phyloP scores from a whole-genome alignment of 768 basidiomycete species.

The Pisolithus sp. region DNA sequence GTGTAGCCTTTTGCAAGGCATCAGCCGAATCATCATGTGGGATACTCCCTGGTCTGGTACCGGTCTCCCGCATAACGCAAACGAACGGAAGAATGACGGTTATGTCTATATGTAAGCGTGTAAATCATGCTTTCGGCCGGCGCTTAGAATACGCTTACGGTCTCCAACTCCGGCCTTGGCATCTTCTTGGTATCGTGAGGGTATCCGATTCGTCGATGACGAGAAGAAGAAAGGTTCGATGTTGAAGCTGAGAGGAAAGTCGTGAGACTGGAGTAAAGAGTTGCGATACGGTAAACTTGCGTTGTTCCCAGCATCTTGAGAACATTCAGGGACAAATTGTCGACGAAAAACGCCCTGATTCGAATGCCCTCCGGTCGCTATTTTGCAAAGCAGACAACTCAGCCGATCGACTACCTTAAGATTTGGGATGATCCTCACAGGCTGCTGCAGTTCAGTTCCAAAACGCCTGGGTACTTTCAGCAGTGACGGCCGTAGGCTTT shows the following conservation, averaged over 20 bases:
- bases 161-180: conserved; percentile 35
- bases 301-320: conserved; percentile 31
- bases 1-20: neutral
- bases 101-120: conserved; percentile 36
- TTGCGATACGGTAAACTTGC: conserved; percentile 9
- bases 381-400: neutral
- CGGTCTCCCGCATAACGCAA: conserved; percentile 17
- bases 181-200: conserved; percentile 50
- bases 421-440: conserved; percentile 12
- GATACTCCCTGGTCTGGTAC: conserved; percentile 9
- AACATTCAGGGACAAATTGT: conserved; percentile 23
- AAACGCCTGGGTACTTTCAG: conserved; percentile 11
- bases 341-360: conserved; percentile 26
- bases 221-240: conserved; percentile 35
- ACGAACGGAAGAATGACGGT: conserved; percentile 44
- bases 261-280: neutral
- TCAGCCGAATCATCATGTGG: neutral
- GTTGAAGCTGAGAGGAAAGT: conserved; percentile 19
- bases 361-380: conserved; percentile 21
- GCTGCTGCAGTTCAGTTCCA: conserved; percentile 24
- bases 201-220: conserved; percentile 48
- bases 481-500: conserved; percentile 8
- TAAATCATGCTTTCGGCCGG: conserved; percentile 46
- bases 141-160: conserved; percentile 40
- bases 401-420: neutral